Conservation (phyloP, 2,329 filamentous ascomycete genomes). For the Myriosclerotinia curreyana region DNA sequence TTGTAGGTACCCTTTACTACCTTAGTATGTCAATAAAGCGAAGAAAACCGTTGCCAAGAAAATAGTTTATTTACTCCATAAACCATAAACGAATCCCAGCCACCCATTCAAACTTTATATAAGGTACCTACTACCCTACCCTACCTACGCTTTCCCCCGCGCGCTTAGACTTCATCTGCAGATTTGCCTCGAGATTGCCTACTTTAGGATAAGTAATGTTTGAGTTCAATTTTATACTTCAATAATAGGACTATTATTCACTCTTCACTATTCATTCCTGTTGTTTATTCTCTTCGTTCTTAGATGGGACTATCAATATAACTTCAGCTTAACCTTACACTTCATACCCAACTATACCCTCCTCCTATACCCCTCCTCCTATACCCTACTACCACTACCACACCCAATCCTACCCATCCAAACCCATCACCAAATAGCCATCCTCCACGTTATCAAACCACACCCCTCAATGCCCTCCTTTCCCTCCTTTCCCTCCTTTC, state of each 20-base stretch:
- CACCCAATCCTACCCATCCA: not conserved
- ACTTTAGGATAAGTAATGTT: not conserved
- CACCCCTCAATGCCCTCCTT: not conserved
- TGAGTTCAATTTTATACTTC: no score
- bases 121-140: no score
- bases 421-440: not conserved
- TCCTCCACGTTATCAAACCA: not conserved
- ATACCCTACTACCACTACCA: not conserved
- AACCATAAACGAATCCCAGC: slow-evolving; percentile 7
- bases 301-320: no score
- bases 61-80: not conserved
- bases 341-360: not conserved
- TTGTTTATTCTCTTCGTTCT: no score
- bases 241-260: no score
- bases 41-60: slow-evolving; percentile 18
- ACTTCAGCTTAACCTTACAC: no score
- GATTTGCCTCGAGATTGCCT: not conserved
- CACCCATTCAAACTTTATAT: slow-evolving; percentile 7
- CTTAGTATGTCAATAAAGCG: not conserved
- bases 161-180: not conserved
- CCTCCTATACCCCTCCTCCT: no score
- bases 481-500: no score
- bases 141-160: no score
- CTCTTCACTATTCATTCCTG: no score
- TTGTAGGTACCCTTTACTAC: no score